These are phyloP conservation scores for Geotrichum ghanense DNA, from an alignment of 805 yeast genomes.

Conservation along the genomic window DNA sequence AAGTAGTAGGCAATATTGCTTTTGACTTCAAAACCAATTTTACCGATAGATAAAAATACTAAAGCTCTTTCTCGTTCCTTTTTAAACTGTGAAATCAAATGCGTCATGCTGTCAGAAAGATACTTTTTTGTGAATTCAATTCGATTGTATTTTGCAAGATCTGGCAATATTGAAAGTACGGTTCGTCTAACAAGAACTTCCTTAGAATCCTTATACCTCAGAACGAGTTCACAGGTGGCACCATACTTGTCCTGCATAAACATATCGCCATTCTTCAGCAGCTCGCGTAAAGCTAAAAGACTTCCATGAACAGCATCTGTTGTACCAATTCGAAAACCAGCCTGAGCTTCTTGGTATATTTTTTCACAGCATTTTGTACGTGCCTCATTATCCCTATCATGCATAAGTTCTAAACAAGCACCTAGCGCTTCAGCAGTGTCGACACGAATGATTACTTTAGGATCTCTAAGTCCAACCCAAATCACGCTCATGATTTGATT, in stretches of 20 bases:
- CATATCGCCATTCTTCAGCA: constrained; percentile 60
- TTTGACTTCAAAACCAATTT: constrained; percentile 65
- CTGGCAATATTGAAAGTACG: constrained; percentile 73
- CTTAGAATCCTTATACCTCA: constrained; percentile 66
- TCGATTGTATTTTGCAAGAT: constrained; percentile 68
- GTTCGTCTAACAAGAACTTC: constrained; percentile 68
- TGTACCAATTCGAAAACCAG: constrained; percentile 37
- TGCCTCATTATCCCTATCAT: constrained; percentile 61
- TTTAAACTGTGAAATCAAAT: constrained; percentile 67
- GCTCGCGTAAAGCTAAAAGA: constrained; percentile 67
- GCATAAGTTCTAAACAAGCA: constrained; percentile 66
- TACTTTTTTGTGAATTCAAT: constrained; percentile 67
- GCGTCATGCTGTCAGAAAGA: constrained; percentile 66
- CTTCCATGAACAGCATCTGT: constrained; percentile 82
- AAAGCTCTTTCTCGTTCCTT: constrained; percentile 66
- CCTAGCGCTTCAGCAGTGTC: constrained; percentile 80
- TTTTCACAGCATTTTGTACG: constrained; percentile 67
- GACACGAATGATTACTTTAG: constrained; percentile 57
- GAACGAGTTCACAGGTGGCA: constrained; percentile 63
- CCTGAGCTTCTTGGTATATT: constrained; percentile 56
- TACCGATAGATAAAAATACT: constrained; percentile 72
- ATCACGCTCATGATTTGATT: constrained; percentile 69
- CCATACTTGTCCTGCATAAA: constrained; percentile 63
- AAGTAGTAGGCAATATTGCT: constrained; percentile 78
- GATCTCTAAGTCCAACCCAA: constrained; percentile 81